Evolutionary conservation across 192 early-diverging fungal genomes (phyloP).

Genomic region (Entomortierella lignicola): DNA sequence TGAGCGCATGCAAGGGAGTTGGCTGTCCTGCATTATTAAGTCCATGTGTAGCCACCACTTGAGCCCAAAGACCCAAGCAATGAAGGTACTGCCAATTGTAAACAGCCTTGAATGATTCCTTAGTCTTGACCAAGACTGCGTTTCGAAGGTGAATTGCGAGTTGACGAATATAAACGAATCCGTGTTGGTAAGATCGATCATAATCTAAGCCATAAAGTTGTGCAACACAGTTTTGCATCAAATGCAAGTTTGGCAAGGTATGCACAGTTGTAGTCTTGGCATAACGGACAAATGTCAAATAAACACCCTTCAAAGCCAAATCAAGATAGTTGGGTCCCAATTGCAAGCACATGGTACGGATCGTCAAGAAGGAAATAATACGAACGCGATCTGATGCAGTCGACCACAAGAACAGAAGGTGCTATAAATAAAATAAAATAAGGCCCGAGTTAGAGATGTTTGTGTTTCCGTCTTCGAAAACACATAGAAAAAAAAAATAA

Average conservation of each 20-base stretch:
- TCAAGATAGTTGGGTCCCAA: constrained; percentile 37
- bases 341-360: constrained; percentile 70
- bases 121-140: constrained; percentile 86
- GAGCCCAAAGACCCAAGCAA: constrained; percentile 90
- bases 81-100: constrained; percentile 99
- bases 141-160: constrained; percentile 92
- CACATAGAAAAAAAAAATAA: not conserved
- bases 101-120: constrained; percentile 88
- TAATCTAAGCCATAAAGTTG: constrained; percentile 87
- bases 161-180: constrained; percentile 93
- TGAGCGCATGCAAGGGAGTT: constrained; percentile 71
- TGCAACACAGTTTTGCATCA: constrained; percentile 94
- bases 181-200: constrained; percentile 89
- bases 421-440: constrained; percentile 32
- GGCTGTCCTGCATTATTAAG: constrained; percentile 59
- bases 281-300: constrained; percentile 82
- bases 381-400: constrained; percentile 64
- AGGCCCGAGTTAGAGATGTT: too few relatives aligned
- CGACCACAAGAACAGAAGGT: constrained; percentile 73
- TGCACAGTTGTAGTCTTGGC: constrained; percentile 82
- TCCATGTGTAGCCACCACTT: constrained; percentile 83
- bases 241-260: constrained; percentile 85
- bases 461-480: too few relatives aligned
- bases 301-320: constrained; percentile 78
- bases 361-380: constrained; percentile 85